Evolutionary conservation across 2,329 filamentous ascomycete species (phyloP).

Genomic region (Graphilbum fragrans): DNA sequence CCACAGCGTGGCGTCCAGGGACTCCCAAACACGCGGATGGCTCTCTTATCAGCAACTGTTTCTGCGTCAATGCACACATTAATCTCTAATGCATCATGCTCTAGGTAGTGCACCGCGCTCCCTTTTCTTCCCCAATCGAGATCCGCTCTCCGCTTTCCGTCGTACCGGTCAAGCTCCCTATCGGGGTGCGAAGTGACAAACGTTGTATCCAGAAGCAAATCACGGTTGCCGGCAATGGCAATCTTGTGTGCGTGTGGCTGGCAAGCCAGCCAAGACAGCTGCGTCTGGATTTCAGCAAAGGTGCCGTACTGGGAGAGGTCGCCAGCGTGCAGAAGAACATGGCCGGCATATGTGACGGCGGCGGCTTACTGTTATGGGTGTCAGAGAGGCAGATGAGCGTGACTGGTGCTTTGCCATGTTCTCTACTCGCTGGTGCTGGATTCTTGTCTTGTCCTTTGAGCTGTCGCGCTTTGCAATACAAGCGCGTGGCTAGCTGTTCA

Average conservation of each 20-base stretch:
- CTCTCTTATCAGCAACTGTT: no score
- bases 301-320: slow-evolving; percentile 25
- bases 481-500: no score
- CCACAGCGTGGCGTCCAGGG: slow-evolving; percentile 14
- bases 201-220: slow-evolving; percentile 5
- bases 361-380: slow-evolving; percentile 22
- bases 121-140: slow-evolving; percentile 14
- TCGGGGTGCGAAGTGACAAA: slow-evolving; percentile 4
- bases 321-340: slow-evolving; percentile 28
- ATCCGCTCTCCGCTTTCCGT: slow-evolving; percentile 1
- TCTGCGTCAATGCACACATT: no score
- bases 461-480: no score
- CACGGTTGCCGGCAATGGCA: slow-evolving; percentile 16
- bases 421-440: no score
- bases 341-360: slow-evolving; percentile 20
- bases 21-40: slow-evolving; percentile 12
- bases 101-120: slow-evolving; percentile 11
- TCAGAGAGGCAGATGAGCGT: slow-evolving; percentile 25
- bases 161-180: slow-evolving; percentile 8
- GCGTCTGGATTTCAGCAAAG: slow-evolving; percentile 21
- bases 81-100: slow-evolving; percentile 7
- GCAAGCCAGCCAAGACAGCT: slow-evolving; percentile 20
- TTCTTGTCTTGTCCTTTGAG: no score
- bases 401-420: no score
- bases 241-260: slow-evolving; percentile 23